Evolutionary conservation across 345 rosid genomes (phyloP).

Genomic region (Eucalyptus urophylla): DNA sequence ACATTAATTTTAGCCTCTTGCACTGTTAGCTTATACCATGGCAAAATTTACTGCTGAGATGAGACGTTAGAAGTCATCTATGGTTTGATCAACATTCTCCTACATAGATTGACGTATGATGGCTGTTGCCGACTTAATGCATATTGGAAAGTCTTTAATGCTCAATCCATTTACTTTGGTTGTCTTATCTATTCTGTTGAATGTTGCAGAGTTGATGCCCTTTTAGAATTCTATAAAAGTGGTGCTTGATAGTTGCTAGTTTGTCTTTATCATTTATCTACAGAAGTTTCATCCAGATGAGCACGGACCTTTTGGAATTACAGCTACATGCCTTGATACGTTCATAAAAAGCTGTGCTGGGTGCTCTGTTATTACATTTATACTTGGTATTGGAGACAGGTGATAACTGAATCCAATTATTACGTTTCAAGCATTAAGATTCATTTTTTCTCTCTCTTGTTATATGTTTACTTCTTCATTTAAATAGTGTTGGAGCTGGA

Average conservation of each 20-base stretch:
- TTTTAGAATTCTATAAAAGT: not conserved
- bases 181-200: not conserved
- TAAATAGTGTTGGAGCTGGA: too few species aligned
- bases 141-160: not conserved
- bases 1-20: not conserved
- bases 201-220: not conserved
- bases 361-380: too few species aligned
- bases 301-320: too few species aligned
- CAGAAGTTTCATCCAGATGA: too few species aligned
- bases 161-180: not conserved
- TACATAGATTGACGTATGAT: not conserved
- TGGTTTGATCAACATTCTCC: not conserved
- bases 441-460: too few species aligned
- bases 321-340: too few species aligned
- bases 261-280: not conserved
- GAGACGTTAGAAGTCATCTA: not conserved
- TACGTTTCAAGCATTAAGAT: too few species aligned
- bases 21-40: not conserved
- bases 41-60: not conserved
- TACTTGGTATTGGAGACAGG: too few species aligned
- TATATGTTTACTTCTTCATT: too few species aligned
- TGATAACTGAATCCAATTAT: too few species aligned
- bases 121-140: not conserved
- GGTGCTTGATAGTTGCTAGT: not conserved
- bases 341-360: too few species aligned